Percentiles rank a stretch among this genome's conserved stretches.
Evolutionary conservation across 345 rosid species (phyloP).

Genomic region (Pistacia atlantica): DNA sequence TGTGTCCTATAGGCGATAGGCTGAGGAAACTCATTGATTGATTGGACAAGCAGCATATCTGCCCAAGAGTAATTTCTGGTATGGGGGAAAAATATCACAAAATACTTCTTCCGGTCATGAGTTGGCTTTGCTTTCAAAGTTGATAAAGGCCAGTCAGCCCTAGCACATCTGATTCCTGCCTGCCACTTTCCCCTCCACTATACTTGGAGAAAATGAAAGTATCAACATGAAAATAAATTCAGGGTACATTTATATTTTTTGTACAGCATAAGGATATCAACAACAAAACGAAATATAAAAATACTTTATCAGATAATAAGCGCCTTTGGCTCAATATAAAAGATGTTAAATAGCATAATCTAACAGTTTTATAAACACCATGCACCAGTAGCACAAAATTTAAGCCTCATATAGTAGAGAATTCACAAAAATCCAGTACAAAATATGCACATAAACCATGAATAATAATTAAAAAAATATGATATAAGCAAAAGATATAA

Average conservation of each 20-base stretch:
- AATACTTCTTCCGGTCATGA: slow-evolving; percentile 89
- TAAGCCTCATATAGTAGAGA: slow-evolving; percentile 1
- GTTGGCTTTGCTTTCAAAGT: slow-evolving; percentile 95
- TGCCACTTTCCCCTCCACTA: slow-evolving; percentile 99
- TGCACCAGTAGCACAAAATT: background rate
- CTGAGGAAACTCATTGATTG: slow-evolving; percentile 78
- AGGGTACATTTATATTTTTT: slow-evolving; percentile 2
- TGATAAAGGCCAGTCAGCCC: slow-evolving; percentile 92
- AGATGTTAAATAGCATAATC: background rate
- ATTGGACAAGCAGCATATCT: slow-evolving; percentile 80
- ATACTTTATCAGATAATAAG: background rate
- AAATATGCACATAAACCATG: background rate
- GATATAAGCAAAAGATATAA: slow-evolving; percentile 4
- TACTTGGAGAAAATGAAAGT: slow-evolving; percentile 30
- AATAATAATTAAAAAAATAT: background rate
- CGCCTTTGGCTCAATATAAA: background rate
- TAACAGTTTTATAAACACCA: background rate
- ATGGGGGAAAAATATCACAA: slow-evolving; percentile 88
- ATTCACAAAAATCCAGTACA: background rate
- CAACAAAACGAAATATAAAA: background rate
- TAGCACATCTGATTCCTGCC: slow-evolving; percentile 92
- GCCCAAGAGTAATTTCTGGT: slow-evolving; percentile 98
- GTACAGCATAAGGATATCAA: background rate
- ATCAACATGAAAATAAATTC: slow-evolving; percentile 21
- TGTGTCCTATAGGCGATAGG: slow-evolving; percentile 86